Evolutionary conservation across 257 asterid species (phyloP).

Genomic region (Penstemon davidsonii): DNA sequence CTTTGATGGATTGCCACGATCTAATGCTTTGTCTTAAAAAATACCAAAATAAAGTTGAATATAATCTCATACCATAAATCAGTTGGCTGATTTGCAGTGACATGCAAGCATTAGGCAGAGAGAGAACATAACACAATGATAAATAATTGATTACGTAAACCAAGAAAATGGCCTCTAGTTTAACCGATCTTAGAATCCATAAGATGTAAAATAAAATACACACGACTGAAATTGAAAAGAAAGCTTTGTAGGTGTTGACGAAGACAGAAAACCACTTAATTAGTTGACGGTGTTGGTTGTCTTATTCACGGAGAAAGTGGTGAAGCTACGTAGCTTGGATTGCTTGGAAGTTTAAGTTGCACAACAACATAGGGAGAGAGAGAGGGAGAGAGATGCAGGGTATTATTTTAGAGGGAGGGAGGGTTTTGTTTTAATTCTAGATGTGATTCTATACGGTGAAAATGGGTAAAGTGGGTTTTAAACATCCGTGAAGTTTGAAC

Average conservation of each 20-base stretch:
- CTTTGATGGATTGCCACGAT: background rate
- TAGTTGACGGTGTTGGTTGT: no score
- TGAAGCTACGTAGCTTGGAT: no score
- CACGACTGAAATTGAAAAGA: background rate
- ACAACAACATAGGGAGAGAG: background rate
- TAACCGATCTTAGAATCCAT: background rate
- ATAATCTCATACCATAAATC: background rate
- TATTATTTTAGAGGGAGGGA: no score
- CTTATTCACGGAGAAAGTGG: background rate
- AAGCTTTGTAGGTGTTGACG: background rate
- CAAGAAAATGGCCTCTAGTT: background rate
- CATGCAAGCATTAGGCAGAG: background rate
- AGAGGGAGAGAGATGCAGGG: background rate
- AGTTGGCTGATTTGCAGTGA: background rate
- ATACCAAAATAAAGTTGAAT: no score
- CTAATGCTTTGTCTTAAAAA: background rate
- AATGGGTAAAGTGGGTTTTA: background rate
- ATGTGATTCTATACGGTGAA: background rate
- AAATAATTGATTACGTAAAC: background rate
- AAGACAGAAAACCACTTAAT: background rate
- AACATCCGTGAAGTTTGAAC: background rate
- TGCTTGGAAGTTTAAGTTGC: background rate
- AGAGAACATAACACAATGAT: background rate
- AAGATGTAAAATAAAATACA: background rate
- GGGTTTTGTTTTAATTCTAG: no score